phyloP scores from a whole-genome alignment of 345 rosid species.

The Sisymbrium irio region DNA sequence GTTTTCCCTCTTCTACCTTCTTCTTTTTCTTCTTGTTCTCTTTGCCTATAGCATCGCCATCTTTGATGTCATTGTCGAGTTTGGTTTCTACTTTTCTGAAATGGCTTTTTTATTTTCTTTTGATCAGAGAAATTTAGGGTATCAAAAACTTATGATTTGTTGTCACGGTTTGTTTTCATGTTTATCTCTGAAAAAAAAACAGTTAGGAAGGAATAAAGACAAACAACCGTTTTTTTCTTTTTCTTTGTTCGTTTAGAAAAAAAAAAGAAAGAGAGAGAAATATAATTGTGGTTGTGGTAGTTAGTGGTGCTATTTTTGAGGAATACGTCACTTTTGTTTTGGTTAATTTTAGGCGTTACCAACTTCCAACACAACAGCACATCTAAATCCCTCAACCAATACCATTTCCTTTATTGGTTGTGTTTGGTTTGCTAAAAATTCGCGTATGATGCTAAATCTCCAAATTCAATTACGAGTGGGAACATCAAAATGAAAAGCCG shows the following conservation, averaged over 20 bases:
- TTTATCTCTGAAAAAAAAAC: slow-evolving; percentile 12
- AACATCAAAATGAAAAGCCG: not conserved
- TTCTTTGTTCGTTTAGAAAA: not conserved
- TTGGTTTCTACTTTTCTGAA: not conserved
- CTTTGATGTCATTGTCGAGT: not conserved
- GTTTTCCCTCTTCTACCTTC: not conserved
- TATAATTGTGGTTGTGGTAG: slow-evolving; percentile 21
- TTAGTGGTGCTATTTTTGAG: slow-evolving; percentile 27
- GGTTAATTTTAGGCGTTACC: slow-evolving; percentile 24
- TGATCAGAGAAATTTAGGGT: slow-evolving; percentile 8
- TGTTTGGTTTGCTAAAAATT: not conserved
- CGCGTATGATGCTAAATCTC: not conserved
- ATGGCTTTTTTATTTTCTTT: not conserved
- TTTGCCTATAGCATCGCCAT: slow-evolving; percentile 18
- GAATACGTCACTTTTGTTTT: slow-evolving; percentile 17
- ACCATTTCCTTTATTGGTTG: not conserved
- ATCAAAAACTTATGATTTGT: slow-evolving; percentile 18
- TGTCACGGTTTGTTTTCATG: slow-evolving; percentile 21
- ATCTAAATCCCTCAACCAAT: not conserved
- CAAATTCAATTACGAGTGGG: not conserved
- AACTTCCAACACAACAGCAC: not conserved
- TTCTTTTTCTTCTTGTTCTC: not conserved
- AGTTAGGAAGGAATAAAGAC: slow-evolving; percentile 2
- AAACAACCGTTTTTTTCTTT: not conserved
- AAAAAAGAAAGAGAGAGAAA: not conserved